phyloP scores from a whole-genome alignment of 2,329 filamentous ascomycete species.

The Penicillium fuscoglaucum region DNA sequence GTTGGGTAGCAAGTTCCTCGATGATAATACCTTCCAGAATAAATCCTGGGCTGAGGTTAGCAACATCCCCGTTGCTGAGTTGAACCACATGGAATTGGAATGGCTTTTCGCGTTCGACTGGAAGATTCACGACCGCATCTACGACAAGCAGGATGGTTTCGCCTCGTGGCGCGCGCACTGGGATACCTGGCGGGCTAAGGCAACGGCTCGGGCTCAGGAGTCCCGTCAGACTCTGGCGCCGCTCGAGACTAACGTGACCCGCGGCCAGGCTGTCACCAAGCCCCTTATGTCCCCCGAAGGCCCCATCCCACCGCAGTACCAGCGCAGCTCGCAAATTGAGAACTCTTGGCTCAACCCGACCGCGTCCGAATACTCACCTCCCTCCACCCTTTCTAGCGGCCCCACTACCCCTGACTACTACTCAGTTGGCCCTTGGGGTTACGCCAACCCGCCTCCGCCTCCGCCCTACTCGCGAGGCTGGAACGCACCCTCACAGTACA shows the following conservation, averaged over 20 bases:
- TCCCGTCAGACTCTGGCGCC: slow-evolving; percentile 56
- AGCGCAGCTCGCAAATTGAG: slow-evolving; percentile 49
- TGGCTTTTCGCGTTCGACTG: slow-evolving; percentile 83
- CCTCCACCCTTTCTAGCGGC: slow-evolving; percentile 51
- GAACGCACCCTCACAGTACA: slow-evolving; percentile 39
- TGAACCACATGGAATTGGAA: slow-evolving; percentile 82
- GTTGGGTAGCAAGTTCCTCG: slow-evolving; percentile 90
- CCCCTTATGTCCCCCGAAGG: slow-evolving; percentile 50
- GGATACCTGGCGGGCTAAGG: slow-evolving; percentile 61
- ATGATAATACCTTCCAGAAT: slow-evolving; percentile 98
- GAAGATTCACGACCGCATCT: slow-evolving; percentile 82
- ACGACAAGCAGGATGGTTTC: slow-evolving; percentile 69
- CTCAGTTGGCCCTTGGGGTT: slow-evolving; percentile 45
- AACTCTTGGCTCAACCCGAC: slow-evolving; percentile 53
- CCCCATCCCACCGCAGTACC: slow-evolving; percentile 52
- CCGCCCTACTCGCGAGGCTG: slow-evolving; percentile 45
- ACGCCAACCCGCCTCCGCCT: slow-evolving; percentile 43
- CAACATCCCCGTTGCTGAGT: slow-evolving; percentile 77
- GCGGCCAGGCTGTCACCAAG: slow-evolving; percentile 51
- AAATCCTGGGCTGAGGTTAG: slow-evolving; percentile 95
- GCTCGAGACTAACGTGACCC: slow-evolving; percentile 64
- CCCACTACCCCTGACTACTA: slow-evolving; percentile 52
- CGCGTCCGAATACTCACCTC: slow-evolving; percentile 53
- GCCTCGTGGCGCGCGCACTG: slow-evolving; percentile 65
- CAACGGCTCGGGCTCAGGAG: slow-evolving; percentile 48